phyloP scores from a whole-genome alignment of 768 basidiomycete genomes.

The Xerocomellus chrysenteron region DNA sequence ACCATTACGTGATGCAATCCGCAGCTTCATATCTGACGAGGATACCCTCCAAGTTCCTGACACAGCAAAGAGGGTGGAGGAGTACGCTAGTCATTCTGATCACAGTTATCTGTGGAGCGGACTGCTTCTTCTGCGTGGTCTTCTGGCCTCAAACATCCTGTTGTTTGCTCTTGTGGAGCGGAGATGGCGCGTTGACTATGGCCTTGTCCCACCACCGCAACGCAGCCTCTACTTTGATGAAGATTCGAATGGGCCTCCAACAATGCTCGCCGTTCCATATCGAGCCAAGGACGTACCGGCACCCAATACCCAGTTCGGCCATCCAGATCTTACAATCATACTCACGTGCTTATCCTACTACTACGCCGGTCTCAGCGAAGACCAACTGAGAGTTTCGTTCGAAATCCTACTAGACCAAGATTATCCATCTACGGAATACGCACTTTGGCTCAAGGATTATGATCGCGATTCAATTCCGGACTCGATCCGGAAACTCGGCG shows the following conservation, averaged over 20 bases:
- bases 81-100: background rate
- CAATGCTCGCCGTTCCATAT: constrained; percentile 33
- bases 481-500: background rate
- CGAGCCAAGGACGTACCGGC: constrained; percentile 36
- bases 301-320: constrained; percentile 33
- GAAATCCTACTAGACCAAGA: constrained; percentile 1
- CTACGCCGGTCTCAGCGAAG: constrained; percentile 13
- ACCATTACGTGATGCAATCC: background rate
- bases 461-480: background rate
- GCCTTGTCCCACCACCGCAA: background rate
- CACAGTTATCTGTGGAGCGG: background rate
- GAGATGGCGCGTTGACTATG: constrained; percentile 37
- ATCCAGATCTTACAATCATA: constrained; percentile 34
- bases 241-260: no score
- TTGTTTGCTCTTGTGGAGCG: constrained; percentile 25
- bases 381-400: background rate
- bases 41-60: background rate
- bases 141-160: constrained; percentile 27
- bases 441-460: background rate
- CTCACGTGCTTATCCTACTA: constrained; percentile 36
- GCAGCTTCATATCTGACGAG: constrained; percentile 11
- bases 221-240: no score
- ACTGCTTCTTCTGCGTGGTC: constrained; percentile 26
- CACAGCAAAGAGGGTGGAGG: constrained; percentile 3
- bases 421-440: background rate